Evolutionary conservation across 495 filamentous ascomycete genomes (phyloP), one percentile per base, ranked within the genome.

Genomic region (Jackrogersella minutella): DNA sequence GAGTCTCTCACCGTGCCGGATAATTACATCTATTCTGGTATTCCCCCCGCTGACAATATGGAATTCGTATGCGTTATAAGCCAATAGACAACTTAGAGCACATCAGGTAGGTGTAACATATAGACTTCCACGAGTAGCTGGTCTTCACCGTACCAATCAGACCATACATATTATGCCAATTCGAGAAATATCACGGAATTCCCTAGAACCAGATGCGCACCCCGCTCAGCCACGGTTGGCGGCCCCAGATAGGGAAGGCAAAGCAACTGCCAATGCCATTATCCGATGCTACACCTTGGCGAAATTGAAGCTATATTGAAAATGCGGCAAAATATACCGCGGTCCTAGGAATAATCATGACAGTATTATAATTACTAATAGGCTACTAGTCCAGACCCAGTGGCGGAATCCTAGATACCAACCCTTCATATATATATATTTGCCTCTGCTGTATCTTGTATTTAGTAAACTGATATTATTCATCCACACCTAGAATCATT

Each of bases 221-320:
- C 59, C 65, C 65, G 52, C 65, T 40, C 41, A 54, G 31, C 13
- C 10, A 14, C 21, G 19, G 58, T 68, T 68, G 65, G 65, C 65
- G 33, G 33, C 47, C 17, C 65, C 44, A 14, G 52, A 63, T 68
- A 37, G 59, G 65, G 65, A 63, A 68, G 65, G 65, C 63, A 39
- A 36, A 10, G 19, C 16, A 22, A 33, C 50, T 24, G 49, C 63
- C 57, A 52, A 62, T 40, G 51, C 57, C 57, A 14, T 31, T 58
- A 7, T 30, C 16, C 58, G 26, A 58, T 67, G 52, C 51, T 37
- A 68, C 58, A 16, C 36, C 64, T 68, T 62, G 64, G 64, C 64
- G 36, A 10, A 46, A 30, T 41, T 11, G 49, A 56, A 31, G 59
- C 59, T 50, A 16, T 64, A 43, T 53, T 58, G 57, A 28, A 21